These are phyloP conservation scores for Aspergillus fumigatiaffinis DNA, from an alignment of 2,329 filamentous ascomycete genomes.

Conservation along the genomic window DNA sequence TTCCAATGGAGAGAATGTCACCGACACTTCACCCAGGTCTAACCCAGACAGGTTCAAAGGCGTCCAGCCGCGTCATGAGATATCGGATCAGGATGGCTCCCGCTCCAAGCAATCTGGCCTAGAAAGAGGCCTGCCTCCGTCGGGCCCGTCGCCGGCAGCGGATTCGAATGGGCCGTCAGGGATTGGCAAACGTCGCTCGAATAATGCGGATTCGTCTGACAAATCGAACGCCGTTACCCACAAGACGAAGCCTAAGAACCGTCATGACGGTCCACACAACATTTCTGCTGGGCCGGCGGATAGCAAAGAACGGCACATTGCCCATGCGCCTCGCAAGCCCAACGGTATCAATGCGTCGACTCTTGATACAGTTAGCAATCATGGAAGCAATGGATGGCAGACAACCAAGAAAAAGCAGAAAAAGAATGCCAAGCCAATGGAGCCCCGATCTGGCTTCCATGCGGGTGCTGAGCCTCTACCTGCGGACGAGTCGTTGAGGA, in stretches of 20 bases:
- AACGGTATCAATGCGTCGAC: conserved; percentile 26
- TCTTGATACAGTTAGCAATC: conserved; percentile 22
- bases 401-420: conserved; percentile 44
- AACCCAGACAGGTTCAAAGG: conserved; percentile 23
- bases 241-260: conserved; percentile 33
- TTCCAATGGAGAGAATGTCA: conserved; percentile 29
- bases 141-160: conserved; percentile 22
- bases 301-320: conserved; percentile 28
- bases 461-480: conserved; percentile 37
- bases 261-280: conserved; percentile 25
- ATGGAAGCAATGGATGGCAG: conserved; percentile 37
- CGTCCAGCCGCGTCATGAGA: conserved; percentile 11
- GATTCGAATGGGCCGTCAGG: conserved; percentile 29
- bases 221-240: conserved; percentile 32
- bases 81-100: conserved; percentile 27
- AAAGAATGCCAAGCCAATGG: conserved; percentile 33
- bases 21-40: conserved; percentile 22
- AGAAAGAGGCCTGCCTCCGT: conserved; percentile 22
- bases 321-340: conserved; percentile 26
- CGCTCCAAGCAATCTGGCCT: conserved; percentile 23
- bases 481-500: conserved; percentile 41
- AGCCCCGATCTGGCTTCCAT: conserved; percentile 25
- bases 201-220: conserved; percentile 29
- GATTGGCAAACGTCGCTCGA: conserved; percentile 29
- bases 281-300: conserved; percentile 16